Evolutionary conservation across 345 rosid species (phyloP), one percentile per base, ranked within the genome.

Genomic region (Cochlearia excelsa): DNA sequence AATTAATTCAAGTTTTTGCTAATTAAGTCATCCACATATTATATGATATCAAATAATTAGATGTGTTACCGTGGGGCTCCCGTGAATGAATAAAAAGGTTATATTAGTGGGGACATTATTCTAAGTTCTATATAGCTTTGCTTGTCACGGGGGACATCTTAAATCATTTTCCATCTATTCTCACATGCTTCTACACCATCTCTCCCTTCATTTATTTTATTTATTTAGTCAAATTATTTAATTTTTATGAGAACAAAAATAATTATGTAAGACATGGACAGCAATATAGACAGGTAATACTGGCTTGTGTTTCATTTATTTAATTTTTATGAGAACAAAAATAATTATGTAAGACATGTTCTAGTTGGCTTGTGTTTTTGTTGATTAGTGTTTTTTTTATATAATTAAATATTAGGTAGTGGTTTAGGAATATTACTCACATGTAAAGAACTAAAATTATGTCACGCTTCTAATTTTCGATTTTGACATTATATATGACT

Each of bases 91-190:
- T 59, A 51, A 47, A 71, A 53, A 54, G 41, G 30, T 28, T 56
- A 16, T 16, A 16, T 16, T 26, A 65, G 70, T 65, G 63, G 70
- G 50, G 23, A 57, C 65, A 63, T 60, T 68, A 26, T 54, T 16
- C 23, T 16, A 16, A 16, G 23, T 16, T 16, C 23, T 16, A 16
- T 16, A 46, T 59, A 48, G 74, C 50, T 50, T 61, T 70, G 69
- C 59, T 70, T 61, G 74, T 65, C 78, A 80, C 70, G 78, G 48
- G 77, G 45, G 47, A 54, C 61, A 61, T 45, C 44, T 61, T 61
- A 68, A 52, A 64, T 68, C 66, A 61, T 65, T 64, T 47, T 59
- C 55, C 57, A 64, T 59, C 65, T 51, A 71, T 35, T 44, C 28
- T 59, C 75, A 71, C 70, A 65, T 71, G 70, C 59, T 42, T 54